phyloP scores from a whole-genome alignment of 768 basidiomycete species.

The Grammothele lineata region DNA sequence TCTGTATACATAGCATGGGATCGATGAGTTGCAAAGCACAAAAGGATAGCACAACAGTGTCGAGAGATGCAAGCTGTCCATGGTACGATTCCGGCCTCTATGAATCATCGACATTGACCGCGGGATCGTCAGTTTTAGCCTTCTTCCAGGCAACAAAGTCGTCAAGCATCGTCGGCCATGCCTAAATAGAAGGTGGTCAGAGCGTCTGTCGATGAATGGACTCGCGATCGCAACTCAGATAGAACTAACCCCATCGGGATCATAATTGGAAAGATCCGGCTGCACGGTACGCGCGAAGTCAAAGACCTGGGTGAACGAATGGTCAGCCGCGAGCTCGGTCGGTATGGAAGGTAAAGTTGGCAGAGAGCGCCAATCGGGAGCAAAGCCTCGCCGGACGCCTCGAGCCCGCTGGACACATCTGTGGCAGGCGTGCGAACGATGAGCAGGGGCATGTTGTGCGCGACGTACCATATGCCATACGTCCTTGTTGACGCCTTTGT shows the following conservation, averaged over 20 bases:
- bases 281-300: constrained; percentile 70
- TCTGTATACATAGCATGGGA: no score
- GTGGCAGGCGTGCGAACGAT: background rate
- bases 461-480: constrained; percentile 78
- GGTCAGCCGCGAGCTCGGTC: no score
- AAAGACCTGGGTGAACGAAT: constrained; percentile 65
- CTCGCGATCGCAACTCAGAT: no score
- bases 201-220: background rate
- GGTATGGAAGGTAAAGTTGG: background rate
- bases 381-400: no score
- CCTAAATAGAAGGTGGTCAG: constrained; percentile 35
- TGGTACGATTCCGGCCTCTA: no score
- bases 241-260: constrained; percentile 61
- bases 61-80: no score
- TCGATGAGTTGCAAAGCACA: no score
- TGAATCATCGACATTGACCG: no score
- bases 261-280: constrained; percentile 60
- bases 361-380: no score
- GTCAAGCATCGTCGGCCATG: constrained; percentile 81
- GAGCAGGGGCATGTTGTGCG: no score
- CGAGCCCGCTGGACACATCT: no score
- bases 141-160: constrained; percentile 73
- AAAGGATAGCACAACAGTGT: no score
- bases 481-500: constrained; percentile 81
- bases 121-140: background rate